Evolutionary conservation across 176 grass and related monocot species (phyloP).

Genomic region (Sorghum bicolor): Sorghum_bicolor_NCBIv3 NC_012874.2:7077501-7078000

Average conservation of each 20-base stretch:
- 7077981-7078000: conserved; percentile 74
- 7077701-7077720: not conserved
- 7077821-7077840: not conserved
- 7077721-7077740: not conserved
- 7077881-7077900: not conserved
- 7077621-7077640: not conserved
- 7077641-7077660: not conserved
- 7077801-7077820: not conserved
- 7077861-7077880: not conserved
- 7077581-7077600: not conserved
- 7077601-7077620: not conserved
- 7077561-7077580: not conserved
- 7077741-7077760: not conserved
- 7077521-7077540: not conserved
- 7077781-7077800: not conserved
- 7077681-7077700: not conserved
- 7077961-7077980: not conserved
- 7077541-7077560: not conserved
- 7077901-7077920: not conserved
- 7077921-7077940: not conserved
- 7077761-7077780: not conserved
- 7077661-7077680: not conserved
- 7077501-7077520: not conserved
- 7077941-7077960: not conserved
- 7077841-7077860: not conserved